phyloP scores from a whole-genome alignment of 495 filamentous ascomycete genomes.

The Lasiosphaeria miniovina region DNA sequence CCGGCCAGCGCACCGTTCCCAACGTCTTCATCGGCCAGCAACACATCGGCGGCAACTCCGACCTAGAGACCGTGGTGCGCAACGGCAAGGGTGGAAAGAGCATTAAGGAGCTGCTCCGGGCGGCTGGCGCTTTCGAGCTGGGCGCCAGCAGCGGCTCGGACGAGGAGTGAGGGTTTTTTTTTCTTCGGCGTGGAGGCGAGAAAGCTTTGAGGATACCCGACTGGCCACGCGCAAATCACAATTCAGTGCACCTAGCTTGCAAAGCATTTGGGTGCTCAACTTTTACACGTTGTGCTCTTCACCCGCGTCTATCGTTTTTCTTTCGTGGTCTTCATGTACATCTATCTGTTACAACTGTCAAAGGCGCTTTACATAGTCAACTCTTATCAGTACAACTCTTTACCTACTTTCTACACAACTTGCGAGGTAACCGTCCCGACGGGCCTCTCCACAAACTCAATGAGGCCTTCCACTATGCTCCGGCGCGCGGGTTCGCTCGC shows the following conservation, averaged over 20 bases:
- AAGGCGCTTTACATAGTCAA: neutral
- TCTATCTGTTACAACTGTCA: neutral
- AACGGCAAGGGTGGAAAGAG: conserved; percentile 37
- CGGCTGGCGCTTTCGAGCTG: conserved; percentile 15
- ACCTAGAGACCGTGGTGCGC: conserved; percentile 62
- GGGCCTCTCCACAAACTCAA: conserved; percentile 84
- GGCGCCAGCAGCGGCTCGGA: neutral
- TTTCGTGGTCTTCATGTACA: neutral
- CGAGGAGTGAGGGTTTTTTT: neutral
- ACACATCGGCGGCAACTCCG: conserved; percentile 96
- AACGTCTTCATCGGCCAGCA: conserved; percentile 89
- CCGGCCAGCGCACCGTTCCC: conserved; percentile 80
- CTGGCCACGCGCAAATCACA: too few species aligned
- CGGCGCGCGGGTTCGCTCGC: conserved; percentile 77
- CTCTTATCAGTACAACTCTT: neutral
- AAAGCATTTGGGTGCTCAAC: too few species aligned
- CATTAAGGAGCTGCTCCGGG: conserved; percentile 39
- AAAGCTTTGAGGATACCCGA: too few species aligned
- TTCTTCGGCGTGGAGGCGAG: neutral
- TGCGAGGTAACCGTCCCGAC: conserved; percentile 79
- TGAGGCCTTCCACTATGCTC: conserved; percentile 81
- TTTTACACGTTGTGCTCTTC: too few species aligned
- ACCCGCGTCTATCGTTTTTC: neutral
- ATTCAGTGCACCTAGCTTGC: too few species aligned
- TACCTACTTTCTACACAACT: conserved; percentile 42